Conservation (phyloP, 2,329 filamentous ascomycete genomes). For the Coniochaeta sp. region DNA sequence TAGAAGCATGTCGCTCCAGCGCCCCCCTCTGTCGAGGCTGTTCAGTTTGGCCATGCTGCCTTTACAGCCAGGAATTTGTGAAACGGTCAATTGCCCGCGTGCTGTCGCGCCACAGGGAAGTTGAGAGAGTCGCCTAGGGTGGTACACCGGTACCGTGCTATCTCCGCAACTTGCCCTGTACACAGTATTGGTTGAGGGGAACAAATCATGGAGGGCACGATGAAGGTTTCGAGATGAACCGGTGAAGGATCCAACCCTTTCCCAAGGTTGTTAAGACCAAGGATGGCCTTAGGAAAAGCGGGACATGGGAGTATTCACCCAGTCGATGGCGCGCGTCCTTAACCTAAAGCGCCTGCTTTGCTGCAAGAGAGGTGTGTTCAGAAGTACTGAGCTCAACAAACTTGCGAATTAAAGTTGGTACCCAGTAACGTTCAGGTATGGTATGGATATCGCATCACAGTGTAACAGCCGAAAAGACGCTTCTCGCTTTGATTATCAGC, state of each 20-base stretch:
- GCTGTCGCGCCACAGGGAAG: neutral
- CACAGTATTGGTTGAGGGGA: neutral
- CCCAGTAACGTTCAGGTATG: neutral
- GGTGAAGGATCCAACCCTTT: neutral
- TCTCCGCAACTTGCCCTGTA: neutral
- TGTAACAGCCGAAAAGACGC: neutral
- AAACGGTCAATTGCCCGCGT: neutral
- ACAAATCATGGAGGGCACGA: neutral
- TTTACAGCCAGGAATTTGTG: neutral
- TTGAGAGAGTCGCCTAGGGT: neutral
- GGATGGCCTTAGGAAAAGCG: neutral
- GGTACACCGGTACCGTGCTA: neutral
- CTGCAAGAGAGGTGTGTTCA: neutral
- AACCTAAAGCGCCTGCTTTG: neutral
- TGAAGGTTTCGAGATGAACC: neutral
- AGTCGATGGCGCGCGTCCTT: neutral
- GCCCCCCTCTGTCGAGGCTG: neutral
- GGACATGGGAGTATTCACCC: neutral
- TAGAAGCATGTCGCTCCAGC: neutral
- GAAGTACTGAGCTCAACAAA: neutral
- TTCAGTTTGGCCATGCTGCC: neutral
- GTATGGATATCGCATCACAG: neutral
- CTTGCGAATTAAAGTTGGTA: neutral
- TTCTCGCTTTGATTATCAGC: neutral
- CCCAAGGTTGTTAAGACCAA: neutral